A percentile compares a stretch with the other conserved stretches of the same genome.
Evolutionary conservation across 768 basidiomycete species (phyloP).

Genomic region (Boletus coccyginus): DNA sequence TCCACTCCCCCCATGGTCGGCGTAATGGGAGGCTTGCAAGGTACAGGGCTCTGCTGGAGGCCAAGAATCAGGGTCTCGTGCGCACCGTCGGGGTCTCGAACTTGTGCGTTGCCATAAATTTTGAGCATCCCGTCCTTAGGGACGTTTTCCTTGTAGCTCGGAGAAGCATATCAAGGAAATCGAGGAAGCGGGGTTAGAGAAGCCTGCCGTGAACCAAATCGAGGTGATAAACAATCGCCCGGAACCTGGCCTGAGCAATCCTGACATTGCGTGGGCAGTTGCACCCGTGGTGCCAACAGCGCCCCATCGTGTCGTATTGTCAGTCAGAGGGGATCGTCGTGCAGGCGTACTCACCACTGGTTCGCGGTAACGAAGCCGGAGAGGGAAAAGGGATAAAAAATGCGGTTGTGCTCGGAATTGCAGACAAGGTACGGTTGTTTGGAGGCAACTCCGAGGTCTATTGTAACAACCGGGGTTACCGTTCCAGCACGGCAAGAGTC

Average conservation of each 20-base stretch:
- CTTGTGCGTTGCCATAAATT: constrained; percentile 32
- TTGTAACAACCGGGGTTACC: not conserved
- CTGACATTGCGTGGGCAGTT: constrained; percentile 40
- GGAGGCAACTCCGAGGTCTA: not conserved
- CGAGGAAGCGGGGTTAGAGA: constrained; percentile 22
- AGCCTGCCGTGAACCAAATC: constrained; percentile 30
- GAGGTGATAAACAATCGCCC: constrained; percentile 13
- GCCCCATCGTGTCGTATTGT: constrained; percentile 72
- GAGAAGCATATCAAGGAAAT: constrained; percentile 28
- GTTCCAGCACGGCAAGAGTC: constrained; percentile 26
- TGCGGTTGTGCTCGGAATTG: constrained; percentile 46
- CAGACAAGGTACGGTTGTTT: constrained; percentile 47
- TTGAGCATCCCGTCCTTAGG: not conserved
- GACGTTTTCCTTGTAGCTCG: constrained; percentile 15
- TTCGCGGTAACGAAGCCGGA: constrained; percentile 40
- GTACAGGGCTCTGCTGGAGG: constrained; percentile 39
- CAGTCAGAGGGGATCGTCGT: constrained; percentile 53
- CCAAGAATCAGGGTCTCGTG: constrained; percentile 35
- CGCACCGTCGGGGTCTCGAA: constrained; percentile 46
- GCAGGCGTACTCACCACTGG: constrained; percentile 72
- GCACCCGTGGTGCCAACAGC: constrained; percentile 80
- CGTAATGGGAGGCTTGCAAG: constrained; percentile 37
- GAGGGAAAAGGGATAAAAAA: constrained; percentile 41
- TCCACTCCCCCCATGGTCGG: constrained; percentile 43
- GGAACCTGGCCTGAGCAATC: not conserved